These are phyloP conservation scores for Malus hybrid DNA, from an alignment of 331 rosid genomes.

Conservation along the genomic window DNA sequence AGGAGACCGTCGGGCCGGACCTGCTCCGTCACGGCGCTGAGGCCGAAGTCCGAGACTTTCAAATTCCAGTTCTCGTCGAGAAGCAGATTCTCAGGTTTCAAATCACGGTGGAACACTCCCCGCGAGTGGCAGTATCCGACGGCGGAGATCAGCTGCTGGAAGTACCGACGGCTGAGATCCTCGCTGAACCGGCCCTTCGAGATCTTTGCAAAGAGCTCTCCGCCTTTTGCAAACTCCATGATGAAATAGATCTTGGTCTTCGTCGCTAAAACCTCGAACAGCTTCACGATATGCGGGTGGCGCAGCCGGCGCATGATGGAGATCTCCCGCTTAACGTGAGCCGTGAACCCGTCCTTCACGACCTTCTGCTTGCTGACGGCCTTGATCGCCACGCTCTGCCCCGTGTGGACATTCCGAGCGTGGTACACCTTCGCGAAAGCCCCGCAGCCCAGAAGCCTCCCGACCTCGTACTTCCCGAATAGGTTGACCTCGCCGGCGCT, in stretches of 20 bases:
- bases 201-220: constrained; percentile 54
- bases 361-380: constrained; percentile 56
- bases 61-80: constrained; percentile 59
- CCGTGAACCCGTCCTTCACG: constrained; percentile 24
- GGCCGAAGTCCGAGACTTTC: constrained; percentile 69
- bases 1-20: constrained; percentile 57
- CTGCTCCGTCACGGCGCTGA: constrained; percentile 54
- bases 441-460: constrained; percentile 53
- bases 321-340: constrained; percentile 64
- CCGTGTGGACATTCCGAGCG: constrained; percentile 35
- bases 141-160: constrained; percentile 74
- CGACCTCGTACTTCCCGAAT: constrained; percentile 61
- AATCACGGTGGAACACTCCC: constrained; percentile 77
- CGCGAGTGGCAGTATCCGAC: constrained; percentile 58
- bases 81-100: constrained; percentile 74
- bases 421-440: constrained; percentile 81
- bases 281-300: constrained; percentile 55
- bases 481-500: constrained; percentile 10
- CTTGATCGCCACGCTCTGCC: constrained; percentile 69
- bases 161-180: constrained; percentile 47
- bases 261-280: constrained; percentile 66
- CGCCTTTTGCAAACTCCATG: constrained; percentile 68
- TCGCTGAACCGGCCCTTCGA: constrained; percentile 43
- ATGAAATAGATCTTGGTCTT: constrained; percentile 71
- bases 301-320: constrained; percentile 60